Conservation (phyloP, 2,329 filamentous ascomycete genomes). For the Calonectria honghensis region DNA sequence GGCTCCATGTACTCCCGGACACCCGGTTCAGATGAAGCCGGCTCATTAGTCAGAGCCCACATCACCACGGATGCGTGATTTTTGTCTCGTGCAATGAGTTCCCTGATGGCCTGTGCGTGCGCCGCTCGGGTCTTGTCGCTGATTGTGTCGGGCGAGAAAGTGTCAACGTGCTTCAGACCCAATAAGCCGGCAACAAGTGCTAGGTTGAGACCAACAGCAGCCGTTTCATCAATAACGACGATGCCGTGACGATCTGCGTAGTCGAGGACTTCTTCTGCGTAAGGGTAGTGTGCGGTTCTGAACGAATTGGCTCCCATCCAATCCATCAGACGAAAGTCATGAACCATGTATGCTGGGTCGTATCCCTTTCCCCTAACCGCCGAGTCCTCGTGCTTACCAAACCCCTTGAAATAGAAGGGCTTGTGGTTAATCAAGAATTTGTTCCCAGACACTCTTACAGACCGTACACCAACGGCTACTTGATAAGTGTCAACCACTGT, state of each 20-base stretch:
- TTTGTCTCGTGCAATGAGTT: constrained; percentile 41
- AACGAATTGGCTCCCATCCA: constrained; percentile 46
- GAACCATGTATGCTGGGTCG: constrained; percentile 41
- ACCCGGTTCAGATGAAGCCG: constrained; percentile 34
- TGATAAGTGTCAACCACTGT: constrained; percentile 33
- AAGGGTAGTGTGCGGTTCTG: constrained; percentile 42
- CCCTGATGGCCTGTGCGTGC: constrained; percentile 37
- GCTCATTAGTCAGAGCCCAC: constrained; percentile 43
- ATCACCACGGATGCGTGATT: constrained; percentile 43
- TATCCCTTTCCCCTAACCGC: constrained; percentile 41
- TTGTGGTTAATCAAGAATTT: constrained; percentile 42
- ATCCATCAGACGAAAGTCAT: constrained; percentile 41
- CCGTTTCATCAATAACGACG: constrained; percentile 41
- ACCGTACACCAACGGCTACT: constrained; percentile 32
- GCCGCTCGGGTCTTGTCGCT: constrained; percentile 33
- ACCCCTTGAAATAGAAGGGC: constrained; percentile 45
- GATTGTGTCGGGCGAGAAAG: constrained; percentile 39
- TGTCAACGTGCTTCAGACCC: constrained; percentile 17
- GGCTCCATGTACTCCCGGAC: constrained; percentile 40
- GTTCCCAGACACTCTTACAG: constrained; percentile 36
- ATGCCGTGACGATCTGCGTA: constrained; percentile 42
- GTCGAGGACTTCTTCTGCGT: constrained; percentile 43
- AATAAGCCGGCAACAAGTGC: constrained; percentile 36
- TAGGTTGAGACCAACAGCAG: constrained; percentile 41
- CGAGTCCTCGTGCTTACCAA: constrained; percentile 43